Evolutionary conservation across 129 eudicot species (phyloP), one percentile per base, ranked within the genome.

Genomic region (Arctium minus): DNA sequence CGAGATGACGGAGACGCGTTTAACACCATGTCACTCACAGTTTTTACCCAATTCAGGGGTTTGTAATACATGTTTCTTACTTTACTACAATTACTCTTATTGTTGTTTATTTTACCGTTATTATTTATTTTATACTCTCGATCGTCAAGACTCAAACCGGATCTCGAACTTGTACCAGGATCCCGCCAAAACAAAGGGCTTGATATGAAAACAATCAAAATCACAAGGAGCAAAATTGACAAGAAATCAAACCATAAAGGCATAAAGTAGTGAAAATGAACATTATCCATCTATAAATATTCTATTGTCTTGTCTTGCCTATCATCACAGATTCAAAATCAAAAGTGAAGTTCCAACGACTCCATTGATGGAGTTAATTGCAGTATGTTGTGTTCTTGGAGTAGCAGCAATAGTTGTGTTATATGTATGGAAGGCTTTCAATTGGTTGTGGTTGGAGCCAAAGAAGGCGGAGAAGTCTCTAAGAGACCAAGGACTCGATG

Each of bases 371-470:
- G 22, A 60, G 68, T 17, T 60, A 1, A 17, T 60, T 17, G 29
- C 29, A 60, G 0, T 5, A 5, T 60, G 68, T 60, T 60, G 68
- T 40, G 72, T 62, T 64, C 5, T 77, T 36, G 72, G 44, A 60
- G 50, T 77, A 33, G 30, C 72, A 62, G 18, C 32, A 12, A 39
- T 77, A 8, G 2, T 77, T 27, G 81, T 27, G 81, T 73, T 40
- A 18, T 39, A 1, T 18, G 36, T 22, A 8, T 77, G 81, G 81
- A 77, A 35, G 33, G 35, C 62, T 37, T 79, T 70, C 27, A 79
- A 79, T 31, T 68, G 82, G 82, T 70, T 68, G 42, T 79, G 82
- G 82, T n/a, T 79, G 9, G 37, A 30, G 38, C 77, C 71, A 36
- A 75, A 30, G 73, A 83, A 46, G 73, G 50, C 50, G 18, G 86